phyloP scores from a whole-genome alignment of 805 yeast genomes.

The Pichia ethanolica region DNA sequence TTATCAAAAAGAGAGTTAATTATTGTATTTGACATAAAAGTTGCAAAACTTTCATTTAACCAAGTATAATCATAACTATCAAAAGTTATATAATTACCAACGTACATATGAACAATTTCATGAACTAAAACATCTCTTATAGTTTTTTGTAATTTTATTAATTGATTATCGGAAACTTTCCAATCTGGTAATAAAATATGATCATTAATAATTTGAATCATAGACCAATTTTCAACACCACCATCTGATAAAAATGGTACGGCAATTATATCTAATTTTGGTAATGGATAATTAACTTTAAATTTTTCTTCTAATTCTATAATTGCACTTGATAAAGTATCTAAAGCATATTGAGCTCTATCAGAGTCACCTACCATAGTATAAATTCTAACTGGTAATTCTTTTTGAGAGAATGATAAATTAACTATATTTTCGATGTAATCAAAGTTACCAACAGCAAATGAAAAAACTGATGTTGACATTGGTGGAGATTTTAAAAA shows the following conservation, averaged over 20 bases:
- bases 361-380: conserved; percentile 46
- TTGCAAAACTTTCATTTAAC: conserved; percentile 76
- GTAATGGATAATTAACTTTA: conserved; percentile 43
- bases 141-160: conserved; percentile 16
- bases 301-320: conserved; percentile 42
- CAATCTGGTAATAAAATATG: conserved; percentile 36
- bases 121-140: conserved; percentile 57
- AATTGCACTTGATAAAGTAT: conserved; percentile 38
- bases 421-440: conserved; percentile 32
- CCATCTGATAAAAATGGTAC: conserved; percentile 68
- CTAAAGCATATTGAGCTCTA: conserved; percentile 43
- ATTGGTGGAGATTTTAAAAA: conserved; percentile 54
- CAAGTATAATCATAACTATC: conserved; percentile 64
- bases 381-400: conserved; percentile 45
- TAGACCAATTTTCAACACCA: conserved; percentile 77
- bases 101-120: conserved; percentile 75
- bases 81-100: conserved; percentile 62
- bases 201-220: conserved; percentile 51
- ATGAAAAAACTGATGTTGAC: conserved; percentile 58
- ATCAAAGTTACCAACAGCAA: conserved; percentile 63
- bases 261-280: conserved; percentile 59
- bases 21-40: conserved; percentile 49
- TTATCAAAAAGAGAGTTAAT: conserved; percentile 24
- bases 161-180: conserved; percentile 14
- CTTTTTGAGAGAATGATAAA: conserved; percentile 15